Evolutionary conservation across 306 rosid species (phyloP), one percentile per base, ranked within the genome.

Genomic region (Cicer yamashitae): DNA sequence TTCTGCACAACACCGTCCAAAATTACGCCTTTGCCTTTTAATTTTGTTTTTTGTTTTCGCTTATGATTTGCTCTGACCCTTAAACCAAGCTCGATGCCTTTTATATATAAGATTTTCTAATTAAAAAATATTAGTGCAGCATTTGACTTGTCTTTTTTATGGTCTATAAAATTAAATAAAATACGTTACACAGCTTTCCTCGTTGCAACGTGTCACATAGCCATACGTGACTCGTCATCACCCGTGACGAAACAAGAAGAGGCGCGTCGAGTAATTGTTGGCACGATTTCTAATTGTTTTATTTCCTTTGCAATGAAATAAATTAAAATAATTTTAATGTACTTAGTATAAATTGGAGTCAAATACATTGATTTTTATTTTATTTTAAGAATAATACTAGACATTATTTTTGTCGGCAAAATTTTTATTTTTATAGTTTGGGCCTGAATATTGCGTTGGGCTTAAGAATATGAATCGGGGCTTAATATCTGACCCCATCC

Each of bases 101-200:
- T 51, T 60, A 17, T 82, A 79, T 78, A 83, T 39, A 74, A 5
- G 71, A 65, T 65, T 64, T 64, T 43, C 34, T 18, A 11, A 45
- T 20, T 25, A 52, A 52, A 52, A 15, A 51, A n/a, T 5, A 50
- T 13, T 17, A 17, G 4, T 8, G 3, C 34, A 30, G 34, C 34
- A 3, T 30, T 7, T 18, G 37, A 18, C n/a, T 4, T 20, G 39
- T 14, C 8, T 9, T 22, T 59, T 22, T 25, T 57, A 30, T 30
- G 34, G 34, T 30, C 2, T 8, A 18, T 20, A 7, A 8, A 8
- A 56, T 22, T 45, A 34, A 5, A 61, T 13, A 3, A 47, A 50
- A 50, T 6, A n/a, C 0, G 22, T 8, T 6, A 0, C 39, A 43
- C 68, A 44, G 51, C 7, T 14, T 0, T 38, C 34, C 15, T 5